phyloP scores from a whole-genome alignment of 2,329 filamentous ascomycete species.

The Madurella fahalii region DNA sequence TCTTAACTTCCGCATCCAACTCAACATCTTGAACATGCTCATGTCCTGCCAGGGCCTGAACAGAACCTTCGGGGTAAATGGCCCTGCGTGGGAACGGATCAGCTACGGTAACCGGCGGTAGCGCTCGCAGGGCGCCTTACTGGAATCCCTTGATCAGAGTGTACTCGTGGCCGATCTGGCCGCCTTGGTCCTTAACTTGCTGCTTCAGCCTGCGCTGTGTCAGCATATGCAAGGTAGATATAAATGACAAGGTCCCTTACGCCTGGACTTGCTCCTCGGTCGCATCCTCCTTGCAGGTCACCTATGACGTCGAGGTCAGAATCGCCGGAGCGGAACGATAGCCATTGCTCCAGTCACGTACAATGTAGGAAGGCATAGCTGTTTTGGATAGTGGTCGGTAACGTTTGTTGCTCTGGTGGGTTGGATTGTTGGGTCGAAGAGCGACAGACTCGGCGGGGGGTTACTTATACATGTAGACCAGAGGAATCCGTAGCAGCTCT shows the following conservation, averaged over 20 bases:
- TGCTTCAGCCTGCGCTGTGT: conserved; percentile 64
- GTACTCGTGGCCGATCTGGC: conserved; percentile 80
- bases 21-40: conserved; percentile 74
- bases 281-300: conserved; percentile 73
- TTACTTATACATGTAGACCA: neutral
- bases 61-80: conserved; percentile 62
- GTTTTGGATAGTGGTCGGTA: neutral
- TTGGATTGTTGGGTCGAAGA: neutral
- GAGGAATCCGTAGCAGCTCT: conserved; percentile 3
- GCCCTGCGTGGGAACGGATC: conserved; percentile 51
- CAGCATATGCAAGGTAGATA: neutral
- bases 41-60: conserved; percentile 62
- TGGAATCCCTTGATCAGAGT: conserved; percentile 87
- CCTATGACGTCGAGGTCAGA: conserved; percentile 44
- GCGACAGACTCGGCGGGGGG: no score
- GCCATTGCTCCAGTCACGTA: conserved; percentile 29
- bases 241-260: conserved; percentile 42
- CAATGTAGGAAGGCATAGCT: conserved; percentile 56
- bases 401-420: neutral
- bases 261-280: conserved; percentile 62
- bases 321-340: neutral
- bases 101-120: neutral
- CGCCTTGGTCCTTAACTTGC: conserved; percentile 68
- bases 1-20: conserved; percentile 64
- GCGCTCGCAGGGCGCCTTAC: conserved; percentile 50